Base-by-base conservation (phyloP, 2,329 filamentous ascomycete species). In the Chaetomiaceae sp. region DNA sequence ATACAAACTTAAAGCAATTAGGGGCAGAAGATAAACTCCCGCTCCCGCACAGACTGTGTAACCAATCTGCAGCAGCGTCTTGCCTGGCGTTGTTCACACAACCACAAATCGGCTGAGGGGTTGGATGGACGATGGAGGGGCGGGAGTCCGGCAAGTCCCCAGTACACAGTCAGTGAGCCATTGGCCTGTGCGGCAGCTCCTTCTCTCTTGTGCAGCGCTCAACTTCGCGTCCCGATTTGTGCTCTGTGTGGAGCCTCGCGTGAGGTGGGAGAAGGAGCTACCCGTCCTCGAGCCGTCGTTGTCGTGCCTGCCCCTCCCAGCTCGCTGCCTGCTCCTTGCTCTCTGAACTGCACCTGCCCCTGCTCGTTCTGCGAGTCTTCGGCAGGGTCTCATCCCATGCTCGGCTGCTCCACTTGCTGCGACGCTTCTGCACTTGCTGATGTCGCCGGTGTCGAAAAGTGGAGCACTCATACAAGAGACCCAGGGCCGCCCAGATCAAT, bases 401-500 rank as follows among this genome's bases (percentile, higher is more conserved):
- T 33, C 35, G n/a, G n/a, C 22, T 24, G 22, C 22, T 34, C 45
- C 45, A 43, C 40, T 27, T 24, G 22, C 12, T 35, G 39, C 27
- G 22, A n/a, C 9, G 7, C n/a, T 15, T 9, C 27, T 29, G 27
- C 18, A 19, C 36, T 45, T 40, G 38, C 33, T 24, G 38, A 35
- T 52, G 50, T n/a, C 20, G 50, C 12, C 45, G 45, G 35, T 38
- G 36, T 47, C 35, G 18, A 50, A 47, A 47, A 45, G 48, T 53
- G 51, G 51, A 47, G 46, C 38, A 14, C 18, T 47, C 48, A 42
- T 42, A 45, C 44, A 48, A 42, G 35, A 45, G 35, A 34, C 26
- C 38, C 37, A 35, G 12, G 35, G 24, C 35, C n/a, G n/a, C 39
- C 43, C 43, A 40, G 45, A 34, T 37, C 44, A 37, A 41, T 47